These are phyloP conservation scores for Physocladia obscura DNA, from an alignment of 192 early-diverging fungal genomes.

Conservation along the genomic window DNA sequence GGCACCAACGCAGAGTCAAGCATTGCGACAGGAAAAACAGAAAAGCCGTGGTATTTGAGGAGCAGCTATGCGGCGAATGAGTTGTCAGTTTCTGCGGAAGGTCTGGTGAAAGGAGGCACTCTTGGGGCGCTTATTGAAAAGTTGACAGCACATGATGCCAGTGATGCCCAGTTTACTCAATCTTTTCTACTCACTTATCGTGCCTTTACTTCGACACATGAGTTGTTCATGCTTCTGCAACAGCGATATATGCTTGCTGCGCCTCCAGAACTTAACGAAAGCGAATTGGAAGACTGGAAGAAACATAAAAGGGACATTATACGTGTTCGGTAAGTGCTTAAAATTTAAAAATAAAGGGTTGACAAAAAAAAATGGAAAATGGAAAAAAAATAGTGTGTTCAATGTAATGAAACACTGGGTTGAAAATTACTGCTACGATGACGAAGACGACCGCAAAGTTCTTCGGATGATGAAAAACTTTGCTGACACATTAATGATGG, in stretches of 20 bases:
- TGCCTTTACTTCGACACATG: constrained; percentile 79
- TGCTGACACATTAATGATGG: constrained; percentile 63
- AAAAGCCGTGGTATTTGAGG: constrained; percentile 51
- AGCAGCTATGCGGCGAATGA: constrained; percentile 60
- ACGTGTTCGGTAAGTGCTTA: constrained; percentile 62
- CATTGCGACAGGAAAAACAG: constrained; percentile 1
- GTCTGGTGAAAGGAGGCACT: constrained; percentile 71
- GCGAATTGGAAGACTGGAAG: constrained; percentile 76
- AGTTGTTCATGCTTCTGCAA: constrained; percentile 75
- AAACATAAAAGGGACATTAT: constrained; percentile 86
- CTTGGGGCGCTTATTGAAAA: constrained; percentile 70
- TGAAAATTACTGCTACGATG: constrained; percentile 84
- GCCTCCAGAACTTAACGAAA: constrained; percentile 57
- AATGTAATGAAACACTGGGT: constrained; percentile 96
- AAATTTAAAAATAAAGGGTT: not conserved
- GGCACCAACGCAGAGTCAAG: not conserved
- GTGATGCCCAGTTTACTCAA: constrained; percentile 76
- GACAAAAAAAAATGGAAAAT: not conserved
- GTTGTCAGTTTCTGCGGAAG: constrained; percentile 64
- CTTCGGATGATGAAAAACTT: constrained; percentile 75
- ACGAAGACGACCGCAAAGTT: constrained; percentile 61
- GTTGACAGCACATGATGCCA: constrained; percentile 66
- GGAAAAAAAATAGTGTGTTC: constrained; percentile 61
- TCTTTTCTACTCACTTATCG: constrained; percentile 95
- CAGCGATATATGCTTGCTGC: constrained; percentile 76